Base-by-base conservation (phyloP, 257 asterid species). In the Solanum chiquidenum region DNA sequence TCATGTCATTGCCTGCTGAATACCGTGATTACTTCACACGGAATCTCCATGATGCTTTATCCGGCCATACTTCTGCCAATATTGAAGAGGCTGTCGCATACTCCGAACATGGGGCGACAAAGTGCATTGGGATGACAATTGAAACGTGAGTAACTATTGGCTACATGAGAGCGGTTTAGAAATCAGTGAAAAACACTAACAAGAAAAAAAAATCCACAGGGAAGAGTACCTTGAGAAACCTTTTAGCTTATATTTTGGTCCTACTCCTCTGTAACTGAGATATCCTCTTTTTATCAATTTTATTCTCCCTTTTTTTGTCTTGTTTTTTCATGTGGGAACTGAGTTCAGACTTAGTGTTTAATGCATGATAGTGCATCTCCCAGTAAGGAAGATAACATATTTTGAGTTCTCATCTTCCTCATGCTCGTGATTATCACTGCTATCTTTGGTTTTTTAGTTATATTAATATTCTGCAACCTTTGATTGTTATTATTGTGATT, bases 121-220 rank as follows among this genome's bases (percentile, higher is more conserved):
- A 97, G 93, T 97, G 99, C 89, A 97, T 97, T 89, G 99, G 99
- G 90, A 96, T 97, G 99, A 97, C 99, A 25, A 97, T 97, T 89
- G 99, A 97, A 91, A 97, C 99, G 98, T 97, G 92, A 89, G 95
- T 85, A 85, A 44, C 90, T 73, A 18, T 87, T 86, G 49, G 40
- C 68, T 80, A 49, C n/a, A 27, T 49, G 85, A 18, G 10, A 82
- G 69, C 4, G 27, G 85, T 80, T 44, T 80, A 16, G 3, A 7
- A 80, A 80, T 80, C 66, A 80, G 18, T 79, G 85, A 42, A 42
- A 42, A 77, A 29, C 66, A 80, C 66, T 80, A 20, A 8, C 46
- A 33, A 33, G 66, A 79, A 40, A 37, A n/a, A 23, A n/a, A 79
- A 25, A 2, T 9, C 27, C 68, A 80, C 42, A 9, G 85, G 85